Percentiles rank a stretch among this genome's conserved stretches.
These are phyloP conservation scores for Blastomyces gilchristii DNA, from an alignment of 2,329 filamentous ascomycete genomes.

Conservation along the genomic window DNA sequence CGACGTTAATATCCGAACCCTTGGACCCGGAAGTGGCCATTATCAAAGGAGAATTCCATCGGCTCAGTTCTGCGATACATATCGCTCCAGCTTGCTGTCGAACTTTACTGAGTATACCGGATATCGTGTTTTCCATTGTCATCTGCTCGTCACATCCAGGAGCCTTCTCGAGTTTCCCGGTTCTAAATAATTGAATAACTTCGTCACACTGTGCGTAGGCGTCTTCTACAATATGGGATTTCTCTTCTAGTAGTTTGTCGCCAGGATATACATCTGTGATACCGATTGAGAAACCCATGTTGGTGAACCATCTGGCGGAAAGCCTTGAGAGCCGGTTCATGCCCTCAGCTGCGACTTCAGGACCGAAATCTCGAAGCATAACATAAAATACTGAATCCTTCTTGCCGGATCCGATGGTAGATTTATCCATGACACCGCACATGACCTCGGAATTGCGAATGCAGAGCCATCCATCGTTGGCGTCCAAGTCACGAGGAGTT, in stretches of 20 bases:
- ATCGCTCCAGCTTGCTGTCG: constrained; percentile 82
- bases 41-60: constrained; percentile 82
- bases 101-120: constrained; percentile 83
- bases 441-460: constrained; percentile 95
- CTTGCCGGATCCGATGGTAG: constrained; percentile 91
- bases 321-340: constrained; percentile 93
- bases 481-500: constrained; percentile 52
- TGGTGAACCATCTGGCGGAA: constrained; percentile 77
- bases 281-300: constrained; percentile 90
- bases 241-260: constrained; percentile 56
- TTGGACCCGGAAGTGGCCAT: constrained; percentile 98
- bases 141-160: constrained; percentile 84
- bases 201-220: constrained; percentile 75
- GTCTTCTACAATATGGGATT: constrained; percentile 61
- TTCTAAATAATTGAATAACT: constrained; percentile 71
- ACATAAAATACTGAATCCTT: constrained; percentile 98
- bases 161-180: constrained; percentile 71
- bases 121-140: constrained; percentile 82
- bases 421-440: constrained; percentile 97
- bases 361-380: constrained; percentile 87
- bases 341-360: constrained; percentile 72
- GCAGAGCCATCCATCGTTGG: constrained; percentile 82
- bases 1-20: constrained; percentile 94
- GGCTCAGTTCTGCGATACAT: constrained; percentile 81
- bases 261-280: constrained; percentile 90